Percentiles rank a stretch among this genome's conserved stretches.
Conservation (phyloP, 805 yeast genomes). For the Saccharomycopsis olivae region DNA sequence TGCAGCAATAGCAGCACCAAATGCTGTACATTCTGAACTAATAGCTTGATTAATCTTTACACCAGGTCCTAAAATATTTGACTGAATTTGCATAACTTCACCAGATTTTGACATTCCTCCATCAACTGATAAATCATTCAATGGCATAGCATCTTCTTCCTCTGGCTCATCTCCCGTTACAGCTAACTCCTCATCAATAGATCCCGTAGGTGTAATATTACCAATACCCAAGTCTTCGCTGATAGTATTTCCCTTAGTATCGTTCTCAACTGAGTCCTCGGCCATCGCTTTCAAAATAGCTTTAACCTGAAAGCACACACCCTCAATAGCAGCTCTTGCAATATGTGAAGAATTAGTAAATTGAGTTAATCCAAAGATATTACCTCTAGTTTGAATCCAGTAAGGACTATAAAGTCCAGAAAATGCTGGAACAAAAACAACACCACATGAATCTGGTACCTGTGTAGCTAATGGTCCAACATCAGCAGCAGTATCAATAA, state of each 20-base stretch:
- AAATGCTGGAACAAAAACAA: constrained; percentile 90
- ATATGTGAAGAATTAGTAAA: constrained; percentile 86
- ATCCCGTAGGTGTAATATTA: too few relatives aligned
- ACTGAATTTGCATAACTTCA: constrained; percentile 88
- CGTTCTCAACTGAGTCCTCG: constrained; percentile 60
- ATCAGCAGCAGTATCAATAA: constrained; percentile 74
- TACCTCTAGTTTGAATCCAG: constrained; percentile 91
- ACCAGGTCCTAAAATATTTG: constrained; percentile 84
- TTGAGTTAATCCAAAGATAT: constrained; percentile 87
- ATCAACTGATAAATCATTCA: constrained; percentile 64
- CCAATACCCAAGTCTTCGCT: too few relatives aligned
- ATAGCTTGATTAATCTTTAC: constrained; percentile 72
- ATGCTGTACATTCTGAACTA: constrained; percentile 84
- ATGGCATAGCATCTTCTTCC: constrained; percentile 23
- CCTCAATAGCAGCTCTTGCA: constrained; percentile 91
- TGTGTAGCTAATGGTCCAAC: constrained; percentile 83
- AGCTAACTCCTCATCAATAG: not conserved
- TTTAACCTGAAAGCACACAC: constrained; percentile 87
- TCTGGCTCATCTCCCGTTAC: not conserved
- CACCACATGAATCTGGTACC: constrained; percentile 79
- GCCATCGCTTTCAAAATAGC: constrained; percentile 89
- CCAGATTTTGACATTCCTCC: constrained; percentile 93
- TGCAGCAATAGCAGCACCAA: constrained; percentile 95
- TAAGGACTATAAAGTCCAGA: constrained; percentile 92
- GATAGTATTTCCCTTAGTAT: constrained; percentile 37